These are phyloP conservation scores for Melianthus villosus DNA, from an alignment of 441 rosid genomes.

Conservation along the genomic window DNA sequence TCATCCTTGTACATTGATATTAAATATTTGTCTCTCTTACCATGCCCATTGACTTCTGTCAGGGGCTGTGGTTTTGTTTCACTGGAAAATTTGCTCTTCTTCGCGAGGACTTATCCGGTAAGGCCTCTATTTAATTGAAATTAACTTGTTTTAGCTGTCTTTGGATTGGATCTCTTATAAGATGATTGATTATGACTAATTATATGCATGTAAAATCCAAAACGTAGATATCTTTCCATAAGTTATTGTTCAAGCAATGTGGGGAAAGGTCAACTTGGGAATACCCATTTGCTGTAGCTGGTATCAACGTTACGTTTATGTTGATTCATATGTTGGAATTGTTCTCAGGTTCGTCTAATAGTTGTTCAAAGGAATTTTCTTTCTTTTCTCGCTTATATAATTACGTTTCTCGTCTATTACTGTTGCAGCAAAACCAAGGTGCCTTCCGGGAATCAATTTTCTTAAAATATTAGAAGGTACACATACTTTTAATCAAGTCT, in stretches of 20 bases:
- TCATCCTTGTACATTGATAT: no score
- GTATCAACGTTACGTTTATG: conserved; percentile 28
- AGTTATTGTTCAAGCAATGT: conserved; percentile 73
- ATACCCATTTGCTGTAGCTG: conserved; percentile 51
- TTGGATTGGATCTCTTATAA: background rate
- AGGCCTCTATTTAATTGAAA: conserved; percentile 11
- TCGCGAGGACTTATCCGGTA: conserved; percentile 79
- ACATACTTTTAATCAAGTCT: no score
- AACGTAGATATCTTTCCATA: conserved; percentile 78
- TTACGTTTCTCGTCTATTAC: conserved; percentile 1
- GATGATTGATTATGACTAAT: conserved; percentile 24
- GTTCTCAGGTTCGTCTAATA: conserved; percentile 30
- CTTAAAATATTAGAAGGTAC: conserved; percentile 78
- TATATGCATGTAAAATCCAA: conserved; percentile 23
- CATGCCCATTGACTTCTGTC: conserved; percentile 4
- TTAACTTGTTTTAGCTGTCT: background rate
- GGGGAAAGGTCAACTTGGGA: conserved; percentile 82
- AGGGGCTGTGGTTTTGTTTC: conserved; percentile 91
- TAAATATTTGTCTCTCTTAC: no score
- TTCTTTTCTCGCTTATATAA: background rate
- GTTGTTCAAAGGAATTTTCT: background rate
- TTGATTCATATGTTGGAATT: conserved; percentile 87
- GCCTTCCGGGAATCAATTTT: conserved; percentile 59
- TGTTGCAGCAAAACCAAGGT: conserved; percentile 62
- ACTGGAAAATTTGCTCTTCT: conserved; percentile 75